A percentile compares a stretch with the other conserved stretches of the same genome.
Conservation (phyloP, 768 basidiomycete genomes). For the Tephrocybe sp. region DNA sequence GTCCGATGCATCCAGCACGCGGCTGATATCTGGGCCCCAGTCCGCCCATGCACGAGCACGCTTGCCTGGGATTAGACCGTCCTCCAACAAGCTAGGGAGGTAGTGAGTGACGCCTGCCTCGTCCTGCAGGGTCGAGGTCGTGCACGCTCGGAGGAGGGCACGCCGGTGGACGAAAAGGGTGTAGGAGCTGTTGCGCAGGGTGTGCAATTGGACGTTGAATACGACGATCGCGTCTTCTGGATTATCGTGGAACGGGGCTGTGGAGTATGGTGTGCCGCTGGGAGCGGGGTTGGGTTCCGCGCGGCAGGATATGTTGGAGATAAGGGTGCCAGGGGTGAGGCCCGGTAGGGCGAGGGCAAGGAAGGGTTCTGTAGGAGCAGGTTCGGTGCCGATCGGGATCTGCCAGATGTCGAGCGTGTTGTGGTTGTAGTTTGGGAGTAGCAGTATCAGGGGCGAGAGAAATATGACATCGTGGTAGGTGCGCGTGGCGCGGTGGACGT, state of each 20-base stretch:
- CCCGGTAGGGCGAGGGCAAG: constrained; percentile 5
- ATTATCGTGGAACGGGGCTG: constrained; percentile 4
- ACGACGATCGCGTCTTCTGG: constrained; percentile 13
- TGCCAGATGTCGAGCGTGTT: constrained; percentile 26
- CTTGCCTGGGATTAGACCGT: not conserved
- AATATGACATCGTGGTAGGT: constrained; percentile 25
- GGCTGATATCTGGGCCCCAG: constrained; percentile 22
- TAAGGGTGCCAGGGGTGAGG: not conserved
- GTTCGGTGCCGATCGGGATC: not conserved
- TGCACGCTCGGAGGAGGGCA: constrained; percentile 2
- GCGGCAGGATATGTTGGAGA: constrained; percentile 9
- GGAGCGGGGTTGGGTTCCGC: constrained; percentile 16
- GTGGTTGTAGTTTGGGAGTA: constrained; percentile 23
- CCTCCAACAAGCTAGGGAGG: not conserved
- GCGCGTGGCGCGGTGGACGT: constrained; percentile 4
- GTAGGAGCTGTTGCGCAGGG: not conserved
- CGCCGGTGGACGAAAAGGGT: constrained; percentile 11
- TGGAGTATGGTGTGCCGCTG: not conserved
- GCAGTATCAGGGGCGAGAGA: constrained; percentile 21
- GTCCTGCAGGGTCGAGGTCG: not conserved
- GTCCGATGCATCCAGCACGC: constrained; percentile 14
- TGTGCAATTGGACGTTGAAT: not conserved
- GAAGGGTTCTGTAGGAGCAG: not conserved
- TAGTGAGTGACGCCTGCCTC: constrained; percentile 1
- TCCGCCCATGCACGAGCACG: constrained; percentile 10